Percentiles rank a stretch among this genome's conserved stretches.
These are phyloP conservation scores for Tuber indicum DNA, from an alignment of 495 filamentous ascomycete species.

Conservation along the genomic window DNA sequence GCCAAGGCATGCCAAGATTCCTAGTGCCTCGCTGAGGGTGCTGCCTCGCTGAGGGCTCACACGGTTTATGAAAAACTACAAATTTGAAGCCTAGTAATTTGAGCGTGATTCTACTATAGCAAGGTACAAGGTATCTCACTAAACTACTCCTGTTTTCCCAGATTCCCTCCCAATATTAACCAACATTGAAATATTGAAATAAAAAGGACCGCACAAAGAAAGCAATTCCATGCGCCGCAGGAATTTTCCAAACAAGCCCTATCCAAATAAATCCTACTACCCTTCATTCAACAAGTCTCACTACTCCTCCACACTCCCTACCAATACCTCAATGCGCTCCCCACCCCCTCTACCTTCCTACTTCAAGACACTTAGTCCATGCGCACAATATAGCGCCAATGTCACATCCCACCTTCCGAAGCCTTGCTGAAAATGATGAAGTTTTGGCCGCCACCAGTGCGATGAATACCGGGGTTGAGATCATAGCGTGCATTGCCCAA, in stretches of 20 bases:
- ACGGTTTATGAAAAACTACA: too few species aligned
- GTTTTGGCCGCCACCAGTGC: not conserved
- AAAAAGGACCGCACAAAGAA: not conserved
- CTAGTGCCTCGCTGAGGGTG: too few species aligned
- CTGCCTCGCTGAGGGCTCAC: too few species aligned
- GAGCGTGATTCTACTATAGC: not conserved
- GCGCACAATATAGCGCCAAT: not conserved
- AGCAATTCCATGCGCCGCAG: not conserved
- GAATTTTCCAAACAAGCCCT: not conserved
- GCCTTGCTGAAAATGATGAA: not conserved
- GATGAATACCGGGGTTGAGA: not conserved
- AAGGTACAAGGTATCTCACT: not conserved
- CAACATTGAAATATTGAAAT: not conserved
- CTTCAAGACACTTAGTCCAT: not conserved
- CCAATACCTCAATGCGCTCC: not conserved
- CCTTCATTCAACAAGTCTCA: too few species aligned
- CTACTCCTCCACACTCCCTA: not conserved
- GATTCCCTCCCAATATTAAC: not conserved
- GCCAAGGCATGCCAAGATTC: too few species aligned
- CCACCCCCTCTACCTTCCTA: too few species aligned
- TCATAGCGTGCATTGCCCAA: not conserved
- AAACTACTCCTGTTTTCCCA: not conserved
- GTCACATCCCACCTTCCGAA: not conserved
- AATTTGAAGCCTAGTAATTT: not conserved
- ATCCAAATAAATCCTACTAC: not conserved